Conservation (phyloP, 805 yeast species). For the Cyberlindnera samutprakarnensis region DNA sequence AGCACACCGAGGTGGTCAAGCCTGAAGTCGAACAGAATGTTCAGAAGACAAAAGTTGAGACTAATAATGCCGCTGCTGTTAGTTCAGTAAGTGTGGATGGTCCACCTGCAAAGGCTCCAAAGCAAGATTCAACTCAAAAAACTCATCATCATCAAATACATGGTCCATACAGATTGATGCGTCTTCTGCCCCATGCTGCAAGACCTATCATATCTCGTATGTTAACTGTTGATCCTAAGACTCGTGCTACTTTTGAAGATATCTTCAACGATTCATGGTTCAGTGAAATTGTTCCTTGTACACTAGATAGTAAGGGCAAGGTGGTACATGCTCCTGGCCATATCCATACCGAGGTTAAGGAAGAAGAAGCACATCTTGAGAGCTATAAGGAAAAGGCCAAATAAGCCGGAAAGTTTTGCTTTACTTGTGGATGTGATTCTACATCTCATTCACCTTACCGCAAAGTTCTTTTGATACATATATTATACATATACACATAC, state of each 20-base stretch:
- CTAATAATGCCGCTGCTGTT: background rate
- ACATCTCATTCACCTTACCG: too few species aligned
- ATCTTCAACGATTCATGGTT: slow-evolving; percentile 70
- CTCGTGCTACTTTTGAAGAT: slow-evolving; percentile 62
- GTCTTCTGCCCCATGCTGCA: slow-evolving; percentile 76
- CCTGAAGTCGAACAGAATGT: background rate
- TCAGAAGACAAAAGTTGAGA: background rate
- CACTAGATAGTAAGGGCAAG: slow-evolving; percentile 34
- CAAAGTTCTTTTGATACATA: too few species aligned
- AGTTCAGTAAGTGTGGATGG: background rate
- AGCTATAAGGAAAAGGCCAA: too few species aligned
- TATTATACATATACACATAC: too few species aligned
- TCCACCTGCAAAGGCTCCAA: background rate
- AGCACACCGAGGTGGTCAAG: background rate
- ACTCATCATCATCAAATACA: slow-evolving; percentile 31
- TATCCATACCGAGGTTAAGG: slow-evolving; percentile 40
- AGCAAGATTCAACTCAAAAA: slow-evolving; percentile 1
- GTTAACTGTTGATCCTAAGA: slow-evolving; percentile 51
- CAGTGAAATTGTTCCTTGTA: slow-evolving; percentile 51
- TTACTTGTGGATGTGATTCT: too few species aligned
- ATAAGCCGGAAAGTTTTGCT: too few species aligned
- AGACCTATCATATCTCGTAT: slow-evolving; percentile 67
- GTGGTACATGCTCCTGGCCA: slow-evolving; percentile 40
- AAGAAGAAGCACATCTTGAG: slow-evolving; percentile 38
- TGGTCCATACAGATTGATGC: slow-evolving; percentile 77